A percentile compares a stretch with the other conserved stretches of the same genome.
Conservation (phyloP, 2,329 filamentous ascomycete genomes). For the Salinomyces thailandicus region DNA sequence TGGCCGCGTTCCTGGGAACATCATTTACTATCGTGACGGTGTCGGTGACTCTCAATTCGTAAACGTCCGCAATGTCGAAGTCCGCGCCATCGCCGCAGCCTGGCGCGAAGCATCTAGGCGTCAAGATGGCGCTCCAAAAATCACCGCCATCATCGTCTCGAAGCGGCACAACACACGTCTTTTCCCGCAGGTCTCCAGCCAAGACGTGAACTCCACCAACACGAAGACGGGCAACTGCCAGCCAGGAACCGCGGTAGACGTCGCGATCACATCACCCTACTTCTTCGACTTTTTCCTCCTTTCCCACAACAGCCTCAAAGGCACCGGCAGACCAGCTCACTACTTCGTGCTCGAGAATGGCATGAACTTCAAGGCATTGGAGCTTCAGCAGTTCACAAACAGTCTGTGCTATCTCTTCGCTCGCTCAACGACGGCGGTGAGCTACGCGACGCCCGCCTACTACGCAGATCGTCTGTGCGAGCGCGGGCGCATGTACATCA, state of each 20-base stretch:
- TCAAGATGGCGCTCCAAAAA: not conserved
- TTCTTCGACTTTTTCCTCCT: conserved; percentile 15
- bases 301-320: conserved; percentile 10
- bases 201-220: too few species aligned
- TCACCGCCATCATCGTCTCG: not conserved
- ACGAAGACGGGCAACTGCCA: too few species aligned
- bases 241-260: conserved; percentile 11
- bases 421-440: conserved; percentile 21
- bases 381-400: conserved; percentile 8
- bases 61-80: not conserved
- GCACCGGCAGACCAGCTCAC: conserved; percentile 8
- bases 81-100: conserved; percentile 1
- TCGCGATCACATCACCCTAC: conserved; percentile 6
- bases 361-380: not conserved
- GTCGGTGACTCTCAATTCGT: conserved; percentile 3
- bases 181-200: too few species aligned
- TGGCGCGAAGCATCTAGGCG: not conserved
- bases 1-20: not conserved
- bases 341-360: conserved; percentile 9
- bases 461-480: conserved; percentile 31
- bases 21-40: conserved; percentile 6
- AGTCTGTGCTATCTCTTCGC: conserved; percentile 25
- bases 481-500: conserved; percentile 19
- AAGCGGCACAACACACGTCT: conserved; percentile 1
- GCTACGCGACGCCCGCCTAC: conserved; percentile 28